Base-by-base conservation (phyloP, 495 filamentous ascomycete species). In the Podospora pseudoanserina region DNA sequence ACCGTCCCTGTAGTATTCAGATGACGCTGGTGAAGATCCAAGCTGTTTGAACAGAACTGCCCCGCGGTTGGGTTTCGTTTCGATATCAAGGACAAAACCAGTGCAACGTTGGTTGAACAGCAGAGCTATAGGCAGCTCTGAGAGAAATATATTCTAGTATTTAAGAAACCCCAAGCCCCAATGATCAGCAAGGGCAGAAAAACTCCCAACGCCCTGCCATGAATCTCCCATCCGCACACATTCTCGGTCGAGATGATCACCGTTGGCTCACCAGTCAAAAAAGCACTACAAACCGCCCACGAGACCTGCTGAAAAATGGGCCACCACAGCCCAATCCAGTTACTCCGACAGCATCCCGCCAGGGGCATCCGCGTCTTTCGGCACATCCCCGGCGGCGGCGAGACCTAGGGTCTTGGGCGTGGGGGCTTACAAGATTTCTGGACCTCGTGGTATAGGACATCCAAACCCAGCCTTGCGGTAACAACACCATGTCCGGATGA, bases 291-390 rank as follows among this genome's bases (percentile, higher is more conserved):
- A 28, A 3, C 3, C 62, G 68, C 6, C 39, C 68, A 69, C 68
- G 53, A 32, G 68, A 69, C 68, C 64, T 66, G 64, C 59, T 66
- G 49, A 66, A 66, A 69, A 66, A 28, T 39, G 44, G 64, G 64
- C 1, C 53, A 19, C 54, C 18, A 4, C 15, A 5, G 39, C 63
- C 57, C 27, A 62, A 62, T 61, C 34, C 49, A 34, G 67, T 18
- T 44, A 63, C 32, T 63, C 64, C 68, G 53, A 20, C 64, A 69
- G 59, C 4, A 20, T 18, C 19, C 11, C n/a, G n/a, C 55, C 6
- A n/a, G 5, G 55, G 55, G 23, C 23, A 58, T 6, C 55, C 55
- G 39, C 39, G 39, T 49, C 39, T 49, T 11, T 18, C 39, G 39
- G 39, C 39, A 49, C 39, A 49, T 49, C 30, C 30, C 30, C 39